Base-by-base conservation (phyloP, 2,329 filamentous ascomycete species). In the Colletotrichum caudatum region DNA sequence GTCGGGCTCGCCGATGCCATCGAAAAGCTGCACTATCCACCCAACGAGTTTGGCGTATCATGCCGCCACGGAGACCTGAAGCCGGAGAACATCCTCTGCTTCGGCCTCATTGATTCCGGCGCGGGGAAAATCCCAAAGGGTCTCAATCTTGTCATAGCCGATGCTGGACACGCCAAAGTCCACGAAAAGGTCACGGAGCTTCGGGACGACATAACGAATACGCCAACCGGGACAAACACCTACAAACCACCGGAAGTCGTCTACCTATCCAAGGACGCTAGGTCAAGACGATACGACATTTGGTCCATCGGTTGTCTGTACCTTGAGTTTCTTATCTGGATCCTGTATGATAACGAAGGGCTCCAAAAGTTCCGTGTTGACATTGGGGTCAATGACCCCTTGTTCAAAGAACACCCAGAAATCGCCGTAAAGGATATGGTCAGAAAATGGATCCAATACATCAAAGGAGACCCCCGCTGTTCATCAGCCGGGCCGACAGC, bases 401-500 rank as follows among this genome's bases (percentile, higher is more conserved):
- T n/a, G 3, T 60, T 33, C 57, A 14, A 12, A 5, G 41, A 48
- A 35, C 1, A 48, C 4, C 7, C 39, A 1, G 8, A 29, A 3
- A n/a, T 33, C 2, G 23, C 23, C 1, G n/a, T 29, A 2, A 60
- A 60, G n/a, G 26, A 48, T 6, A 29, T 29, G 26, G 57, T 60
- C 8, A 48, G 33, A 20, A 29, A 35, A 14, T 60, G 57, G 57
- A 60, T 60, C 5, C 26, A 46, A 26, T 11, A 41, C 9, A 46
- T 60, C 26, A 60, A 60, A 23, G 37, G 46, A 5, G 57, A 60
- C 29, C 57, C 57, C 9, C 57, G 57, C 11, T 60, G 57, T 29
- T 41, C 23, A 16, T 20, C 39, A 2, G 23, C 41, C 57, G 26
- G 41, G 3, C 23, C 23, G 5, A 60, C 57, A 20, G 57, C 57